Base-by-base conservation (phyloP, 2,329 filamentous ascomycete species). In the Cladosporium colombiae region DNA sequence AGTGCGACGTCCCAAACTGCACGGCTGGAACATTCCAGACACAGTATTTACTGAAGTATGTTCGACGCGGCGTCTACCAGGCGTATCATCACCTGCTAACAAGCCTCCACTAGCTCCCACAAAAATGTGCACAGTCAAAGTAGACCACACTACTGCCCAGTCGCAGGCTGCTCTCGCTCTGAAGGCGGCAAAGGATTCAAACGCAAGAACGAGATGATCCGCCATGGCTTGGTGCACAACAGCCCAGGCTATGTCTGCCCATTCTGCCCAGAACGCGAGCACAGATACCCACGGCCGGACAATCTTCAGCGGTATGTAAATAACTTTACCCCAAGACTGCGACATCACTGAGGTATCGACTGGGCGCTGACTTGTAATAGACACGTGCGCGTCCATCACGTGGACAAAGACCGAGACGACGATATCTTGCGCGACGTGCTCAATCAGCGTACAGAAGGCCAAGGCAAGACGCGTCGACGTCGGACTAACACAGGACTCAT, bases 231-330 rank as follows among this genome's bases (percentile, higher is more conserved):
- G 3, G 95, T 98, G 4, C 95, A 99, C 74, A 90, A 93, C 70
- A 96, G 92, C 8, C 95, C 95, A 1, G 94, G 94, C 67, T 99
- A 98, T 74, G 89, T 97, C 33, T 99, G 95, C 77, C 95, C 95
- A 0, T 98, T 97, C 75, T 99, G 95, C 77, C 91, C 92, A 1
- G 93, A 97, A 74, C 86, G 93, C 70, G 93, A 97, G 76, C 94
- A 97, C 78, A 93, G 91, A 75, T 98, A 98, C 77, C 95, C 95
- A 5, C 85, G 95, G 71, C 95, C 95, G 37, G 95, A 99, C 77
- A 98, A 98, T 82, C 81, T 99, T 65, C 94, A 97, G 81, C 88
- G 94, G 92, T 96, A 83, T 70, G 85, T 76, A 7, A 10, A 6
- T 5, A 5, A 44, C 37, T n/a, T 16, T 6, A 4, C 29, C 5